Conservation (phyloP, 2,329 filamentous ascomycete genomes). For the Periconia sp. region DNA sequence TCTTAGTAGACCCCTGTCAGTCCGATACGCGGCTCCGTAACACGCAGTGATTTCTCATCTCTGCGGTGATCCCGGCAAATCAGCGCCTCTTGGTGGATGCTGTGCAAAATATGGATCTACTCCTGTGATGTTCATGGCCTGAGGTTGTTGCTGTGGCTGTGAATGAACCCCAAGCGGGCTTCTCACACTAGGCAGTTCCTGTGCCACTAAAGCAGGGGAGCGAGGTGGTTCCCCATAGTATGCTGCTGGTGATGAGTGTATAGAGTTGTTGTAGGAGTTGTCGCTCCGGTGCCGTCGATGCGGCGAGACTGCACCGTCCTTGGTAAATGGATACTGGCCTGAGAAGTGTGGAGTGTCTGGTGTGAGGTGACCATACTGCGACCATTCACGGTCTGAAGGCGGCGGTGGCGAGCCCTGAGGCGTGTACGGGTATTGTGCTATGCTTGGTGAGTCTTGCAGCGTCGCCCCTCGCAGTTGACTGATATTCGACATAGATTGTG, state of each 20-base stretch:
- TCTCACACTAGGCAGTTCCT: background rate
- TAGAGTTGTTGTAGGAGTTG: too few species aligned
- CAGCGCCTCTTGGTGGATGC: constrained; percentile 1
- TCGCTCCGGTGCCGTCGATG: too few species aligned
- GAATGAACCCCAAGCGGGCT: background rate
- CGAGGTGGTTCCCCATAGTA: background rate
- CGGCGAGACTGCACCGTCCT: too few species aligned
- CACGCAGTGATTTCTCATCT: too few species aligned
- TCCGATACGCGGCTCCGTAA: too few species aligned
- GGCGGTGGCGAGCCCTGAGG: constrained; percentile 2
- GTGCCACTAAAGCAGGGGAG: background rate
- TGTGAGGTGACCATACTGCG: background rate
- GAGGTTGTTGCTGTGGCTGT: background rate
- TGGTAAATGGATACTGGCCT: too few species aligned
- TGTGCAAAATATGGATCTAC: constrained; percentile 1
- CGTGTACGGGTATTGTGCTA: background rate
- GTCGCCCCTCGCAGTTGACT: too few species aligned
- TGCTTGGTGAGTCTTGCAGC: background rate
- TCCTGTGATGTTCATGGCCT: background rate
- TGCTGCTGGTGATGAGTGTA: background rate
- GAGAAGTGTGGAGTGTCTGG: background rate
- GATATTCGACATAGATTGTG: too few species aligned
- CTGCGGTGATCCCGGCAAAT: too few species aligned
- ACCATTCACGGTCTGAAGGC: background rate
- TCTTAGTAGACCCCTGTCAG: too few species aligned